Evolutionary conservation across 768 basidiomycete genomes (phyloP), one percentile per base, ranked within the genome.

Genomic region (Termitomyces sp.): DNA sequence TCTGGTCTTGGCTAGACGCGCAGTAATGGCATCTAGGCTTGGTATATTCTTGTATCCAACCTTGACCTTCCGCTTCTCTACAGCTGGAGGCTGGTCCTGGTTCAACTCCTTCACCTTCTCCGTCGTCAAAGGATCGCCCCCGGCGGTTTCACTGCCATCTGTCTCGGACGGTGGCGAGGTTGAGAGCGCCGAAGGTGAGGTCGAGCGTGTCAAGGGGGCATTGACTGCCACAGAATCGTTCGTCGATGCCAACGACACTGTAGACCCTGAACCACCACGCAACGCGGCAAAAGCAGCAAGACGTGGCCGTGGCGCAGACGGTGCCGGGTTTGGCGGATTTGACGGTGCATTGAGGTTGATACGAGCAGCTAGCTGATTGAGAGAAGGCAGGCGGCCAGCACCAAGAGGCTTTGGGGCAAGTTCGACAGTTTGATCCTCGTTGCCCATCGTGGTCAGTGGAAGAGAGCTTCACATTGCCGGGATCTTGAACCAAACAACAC

Each of bases 41-140:
- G 92, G 92, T 45, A 93, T 88, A 66, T 92, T 92, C 84, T 92
- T 93, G 73, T 91, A 93, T 24, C 91, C 91, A n/a, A 77, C 73
- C 65, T 76, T 77, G 61, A 67, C 67, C 58, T 71, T 72, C 61
- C 76, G 60, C 54, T 66, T 56, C 22, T 72, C 66, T 3, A 66
- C 58, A 11, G 66, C 56, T 0, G 63, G 43, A 16, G 74, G 80
- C 69, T 86, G 81, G 69, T 86, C 84, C 61, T 82, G 75, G 62
- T 88, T 80, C 10, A 85, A 78, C 69, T 83, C 79, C 57, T 86
- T 82, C 35, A 91, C 75, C 52, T 77, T 82, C 65, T 91, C 89
- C 3, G 76, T 71, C 2, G 88, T 91, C 58, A 90, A 74, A 5
- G 81, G 76, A 14, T 86, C 83, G 4, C 55, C 55, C 22, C 81